Conservation (phyloP, 257 asterid species). For the Penstemon barbatus region DNA sequence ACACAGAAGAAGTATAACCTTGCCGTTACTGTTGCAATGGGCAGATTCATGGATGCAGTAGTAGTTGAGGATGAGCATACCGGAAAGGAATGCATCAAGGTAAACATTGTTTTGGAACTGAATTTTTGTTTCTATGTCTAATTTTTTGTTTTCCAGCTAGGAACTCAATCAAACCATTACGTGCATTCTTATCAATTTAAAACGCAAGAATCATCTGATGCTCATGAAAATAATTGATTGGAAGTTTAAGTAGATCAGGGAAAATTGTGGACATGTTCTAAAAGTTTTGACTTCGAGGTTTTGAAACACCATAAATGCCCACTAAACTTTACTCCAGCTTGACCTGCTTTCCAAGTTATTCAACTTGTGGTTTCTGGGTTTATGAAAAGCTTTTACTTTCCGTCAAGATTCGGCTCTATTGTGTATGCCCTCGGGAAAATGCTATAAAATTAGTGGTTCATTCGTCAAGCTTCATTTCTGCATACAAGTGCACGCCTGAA, state of each 20-base stretch:
- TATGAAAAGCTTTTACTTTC: neutral
- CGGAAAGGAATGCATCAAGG: constrained; percentile 99
- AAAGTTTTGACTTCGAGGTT: neutral
- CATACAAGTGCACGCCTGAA: constrained; percentile 8
- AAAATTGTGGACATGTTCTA: neutral
- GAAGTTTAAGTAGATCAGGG: neutral
- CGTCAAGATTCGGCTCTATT: neutral
- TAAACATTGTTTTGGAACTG: constrained; percentile 16
- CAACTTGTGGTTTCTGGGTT: neutral
- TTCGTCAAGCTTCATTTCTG: constrained; percentile 2
- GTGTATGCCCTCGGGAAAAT: too few relatives aligned
- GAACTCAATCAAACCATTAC: constrained; percentile 4
- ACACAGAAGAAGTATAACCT: constrained; percentile 90
- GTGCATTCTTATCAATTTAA: constrained; percentile 8
- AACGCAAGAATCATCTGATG: constrained; percentile 12
- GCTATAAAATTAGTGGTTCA: constrained; percentile 1
- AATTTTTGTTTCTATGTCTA: neutral
- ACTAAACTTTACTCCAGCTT: constrained; percentile 7
- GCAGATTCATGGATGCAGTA: constrained; percentile 98
- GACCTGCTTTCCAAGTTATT: neutral
- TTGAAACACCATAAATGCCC: neutral
- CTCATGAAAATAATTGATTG: constrained; percentile 11
- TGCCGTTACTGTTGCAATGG: constrained; percentile 99
- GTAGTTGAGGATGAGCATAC: constrained; percentile 94
- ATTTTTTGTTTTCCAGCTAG: constrained; percentile 21